Evolutionary conservation across 208 protist species (phyloP).

Genomic region (Herpetomonas samuelpessoai): DNA sequence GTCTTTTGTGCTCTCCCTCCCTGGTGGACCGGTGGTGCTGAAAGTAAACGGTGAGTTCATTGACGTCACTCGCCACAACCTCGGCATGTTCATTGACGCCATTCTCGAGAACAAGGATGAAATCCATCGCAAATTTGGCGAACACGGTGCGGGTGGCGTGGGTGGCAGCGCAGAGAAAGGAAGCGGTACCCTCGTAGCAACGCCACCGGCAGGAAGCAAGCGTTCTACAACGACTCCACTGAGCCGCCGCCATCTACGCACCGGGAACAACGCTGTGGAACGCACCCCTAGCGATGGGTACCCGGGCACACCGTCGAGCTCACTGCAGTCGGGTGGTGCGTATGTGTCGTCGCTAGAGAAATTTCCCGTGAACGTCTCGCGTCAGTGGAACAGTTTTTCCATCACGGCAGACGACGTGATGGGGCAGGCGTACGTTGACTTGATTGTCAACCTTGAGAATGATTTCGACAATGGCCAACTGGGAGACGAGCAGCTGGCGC

Average conservation of each 20-base stretch:
- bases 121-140: neutral
- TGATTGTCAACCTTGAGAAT: neutral
- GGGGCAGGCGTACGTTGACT: neutral
- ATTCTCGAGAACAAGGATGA: neutral
- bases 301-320: neutral
- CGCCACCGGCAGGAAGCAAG: too few species aligned
- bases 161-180: too few species aligned
- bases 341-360: neutral
- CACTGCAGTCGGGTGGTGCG: neutral
- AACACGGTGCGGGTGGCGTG: neutral
- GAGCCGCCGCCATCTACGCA: neutral
- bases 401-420: neutral
- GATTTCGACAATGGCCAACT: neutral
- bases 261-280: neutral
- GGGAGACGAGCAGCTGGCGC: neutral
- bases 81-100: neutral
- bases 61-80: neutral
- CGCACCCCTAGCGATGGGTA: too few species aligned
- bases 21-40: neutral
- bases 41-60: neutral
- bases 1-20: neutral
- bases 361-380: neutral
- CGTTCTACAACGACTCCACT: too few species aligned
- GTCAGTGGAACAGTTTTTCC: constrained; percentile 18
- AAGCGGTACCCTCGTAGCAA: neutral